These are phyloP conservation scores for Cymodocea nodosa DNA, from an alignment of 116 monocot genomes.

Conservation along the genomic window DNA sequence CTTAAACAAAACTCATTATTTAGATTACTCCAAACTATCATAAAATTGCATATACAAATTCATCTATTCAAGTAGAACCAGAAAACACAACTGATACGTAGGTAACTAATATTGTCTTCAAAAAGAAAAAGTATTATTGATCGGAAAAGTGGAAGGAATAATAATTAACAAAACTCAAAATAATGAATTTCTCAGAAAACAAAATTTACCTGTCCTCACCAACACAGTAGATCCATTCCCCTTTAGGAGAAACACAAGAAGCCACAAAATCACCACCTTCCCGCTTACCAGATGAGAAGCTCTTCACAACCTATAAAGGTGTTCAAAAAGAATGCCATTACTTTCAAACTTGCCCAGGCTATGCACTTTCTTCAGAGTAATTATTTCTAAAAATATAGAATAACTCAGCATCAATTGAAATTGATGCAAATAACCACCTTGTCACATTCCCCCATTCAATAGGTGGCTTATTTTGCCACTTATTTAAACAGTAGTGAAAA, in stretches of 20 bases:
- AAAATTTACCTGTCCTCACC: conserved; percentile 88
- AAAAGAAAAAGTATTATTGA: background rate
- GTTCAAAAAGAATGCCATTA: background rate
- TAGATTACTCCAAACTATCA: too few species aligned
- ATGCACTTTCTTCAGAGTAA: too few species aligned
- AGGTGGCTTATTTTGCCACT: too few species aligned
- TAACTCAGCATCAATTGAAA: too few species aligned
- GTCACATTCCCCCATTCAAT: too few species aligned
- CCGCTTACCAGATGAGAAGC: conserved; percentile 93
- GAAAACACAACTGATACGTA: background rate
- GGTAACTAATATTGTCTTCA: background rate
- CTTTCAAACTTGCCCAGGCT: too few species aligned
- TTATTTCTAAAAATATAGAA: too few species aligned
- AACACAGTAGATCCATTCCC: conserved; percentile 96
- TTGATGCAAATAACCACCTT: too few species aligned
- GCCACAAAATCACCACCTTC: conserved; percentile 99
- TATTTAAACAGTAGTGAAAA: too few species aligned
- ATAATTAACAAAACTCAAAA: background rate
- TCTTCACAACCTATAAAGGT: conserved; percentile 77
- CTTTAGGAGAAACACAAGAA: conserved; percentile 91
- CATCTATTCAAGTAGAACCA: background rate
- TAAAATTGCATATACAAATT: background rate
- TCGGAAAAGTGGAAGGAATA: background rate
- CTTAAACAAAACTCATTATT: too few species aligned
- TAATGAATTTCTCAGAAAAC: background rate